Conservation (phyloP, 352 stramenopile species). For the Plasmopara muralis region DNA sequence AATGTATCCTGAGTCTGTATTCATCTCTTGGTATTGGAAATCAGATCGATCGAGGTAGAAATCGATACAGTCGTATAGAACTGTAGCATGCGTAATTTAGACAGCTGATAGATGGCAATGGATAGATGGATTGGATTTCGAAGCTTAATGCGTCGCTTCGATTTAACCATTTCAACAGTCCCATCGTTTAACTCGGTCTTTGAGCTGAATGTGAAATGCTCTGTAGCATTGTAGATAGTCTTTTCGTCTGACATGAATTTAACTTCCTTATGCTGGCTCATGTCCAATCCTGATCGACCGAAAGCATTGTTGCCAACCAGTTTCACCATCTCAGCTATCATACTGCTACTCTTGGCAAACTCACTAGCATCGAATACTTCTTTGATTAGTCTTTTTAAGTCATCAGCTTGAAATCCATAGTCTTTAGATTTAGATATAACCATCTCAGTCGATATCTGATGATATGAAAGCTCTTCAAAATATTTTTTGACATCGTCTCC, state of each 20-base stretch:
- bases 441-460: too few relatives aligned
- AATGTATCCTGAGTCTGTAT: not conserved
- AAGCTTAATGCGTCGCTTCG: not conserved
- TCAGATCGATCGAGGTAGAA: not conserved
- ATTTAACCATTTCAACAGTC: not conserved
- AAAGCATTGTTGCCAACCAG: too few relatives aligned
- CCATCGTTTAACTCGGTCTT: not conserved
- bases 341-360: not conserved
- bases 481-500: too few relatives aligned
- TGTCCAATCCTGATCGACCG: too few relatives aligned
- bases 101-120: not conserved
- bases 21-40: not conserved
- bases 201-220: not conserved
- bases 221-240: not conserved
- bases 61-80: not conserved
- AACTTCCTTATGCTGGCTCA: too few relatives aligned
- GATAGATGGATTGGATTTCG: not conserved
- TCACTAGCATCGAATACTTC: too few relatives aligned
- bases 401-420: too few relatives aligned
- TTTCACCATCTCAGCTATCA: too few relatives aligned
- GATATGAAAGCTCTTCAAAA: too few relatives aligned
- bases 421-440: too few relatives aligned
- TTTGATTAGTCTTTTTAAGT: too few relatives aligned
- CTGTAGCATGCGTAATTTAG: not conserved
- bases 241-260: not conserved